Percentiles rank a stretch among this genome's conserved stretches.
Evolutionary conservation across 1,284 basidiomycete genomes (phyloP).

Genomic region (Dichomitus squalens): DNA sequence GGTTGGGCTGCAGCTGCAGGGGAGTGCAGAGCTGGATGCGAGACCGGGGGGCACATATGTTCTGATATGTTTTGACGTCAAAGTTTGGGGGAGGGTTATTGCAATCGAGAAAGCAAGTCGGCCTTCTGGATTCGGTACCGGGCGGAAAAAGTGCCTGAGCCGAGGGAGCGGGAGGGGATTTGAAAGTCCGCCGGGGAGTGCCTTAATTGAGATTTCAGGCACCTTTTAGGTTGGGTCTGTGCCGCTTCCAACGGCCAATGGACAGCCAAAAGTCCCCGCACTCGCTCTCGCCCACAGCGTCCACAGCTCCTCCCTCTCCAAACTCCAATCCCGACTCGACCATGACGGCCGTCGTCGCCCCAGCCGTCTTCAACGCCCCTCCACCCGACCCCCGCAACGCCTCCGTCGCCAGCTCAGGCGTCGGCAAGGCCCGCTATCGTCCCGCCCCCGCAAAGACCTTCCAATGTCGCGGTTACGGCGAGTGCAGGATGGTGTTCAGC

Average conservation of each 20-base stretch:
- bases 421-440: slow-evolving; percentile 64
- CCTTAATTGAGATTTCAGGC: slow-evolving; percentile 36
- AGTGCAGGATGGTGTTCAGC: slow-evolving; percentile 96
- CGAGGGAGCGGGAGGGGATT: slow-evolving; percentile 17
- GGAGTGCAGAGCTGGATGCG: background rate
- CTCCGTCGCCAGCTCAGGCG: slow-evolving; percentile 20
- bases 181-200: slow-evolving; percentile 28
- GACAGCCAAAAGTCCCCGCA: slow-evolving; percentile 32
- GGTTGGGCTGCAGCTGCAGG: background rate
- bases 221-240: slow-evolving; percentile 35
- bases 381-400: slow-evolving; percentile 9
- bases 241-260: slow-evolving; percentile 30
- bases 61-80: slow-evolving; percentile 20
- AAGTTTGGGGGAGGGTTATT: slow-evolving; percentile 4
- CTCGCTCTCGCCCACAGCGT: slow-evolving; percentile 3
- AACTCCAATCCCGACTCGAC: background rate
- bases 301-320: slow-evolving; percentile 4
- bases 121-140: slow-evolving; percentile 27
- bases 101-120: no score
- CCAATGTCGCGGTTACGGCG: slow-evolving; percentile 92
- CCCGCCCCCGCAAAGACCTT: slow-evolving; percentile 89
- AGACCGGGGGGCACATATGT: background rate
- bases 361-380: slow-evolving; percentile 11
- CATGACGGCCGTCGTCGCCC: slow-evolving; percentile 32
- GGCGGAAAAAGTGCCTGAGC: slow-evolving; percentile 29